phyloP scores from a whole-genome alignment of 805 yeast genomes.

The Wickerhamia fluorescens region DNA sequence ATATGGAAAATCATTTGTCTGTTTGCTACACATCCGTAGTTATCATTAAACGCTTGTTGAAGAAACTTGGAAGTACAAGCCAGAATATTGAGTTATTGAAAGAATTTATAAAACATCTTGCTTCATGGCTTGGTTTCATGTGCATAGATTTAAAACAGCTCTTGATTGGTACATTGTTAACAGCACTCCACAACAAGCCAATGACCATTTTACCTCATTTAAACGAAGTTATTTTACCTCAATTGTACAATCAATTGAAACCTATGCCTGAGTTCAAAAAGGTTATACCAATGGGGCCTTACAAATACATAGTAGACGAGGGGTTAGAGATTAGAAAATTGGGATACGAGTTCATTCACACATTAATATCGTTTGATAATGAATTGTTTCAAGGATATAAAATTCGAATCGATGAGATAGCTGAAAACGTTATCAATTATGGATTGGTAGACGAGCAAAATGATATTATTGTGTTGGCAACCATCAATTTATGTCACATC shows the following conservation, averaged over 20 bases:
- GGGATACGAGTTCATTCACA: constrained; percentile 61
- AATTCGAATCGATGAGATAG: constrained; percentile 26
- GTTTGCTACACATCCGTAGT: constrained; percentile 25
- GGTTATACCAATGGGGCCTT: constrained; percentile 77
- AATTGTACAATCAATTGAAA: constrained; percentile 46
- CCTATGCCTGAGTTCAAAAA: constrained; percentile 53
- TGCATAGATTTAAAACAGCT: constrained; percentile 52
- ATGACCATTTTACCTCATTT: constrained; percentile 39
- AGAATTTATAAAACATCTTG: constrained; percentile 10
- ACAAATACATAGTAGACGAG: constrained; percentile 73
- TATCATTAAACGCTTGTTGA: constrained; percentile 25
- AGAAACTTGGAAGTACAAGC: constrained; percentile 8
- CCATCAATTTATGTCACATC: constrained; percentile 32
- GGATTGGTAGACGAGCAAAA: constrained; percentile 59
- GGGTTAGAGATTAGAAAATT: constrained; percentile 69
- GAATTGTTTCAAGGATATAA: constrained; percentile 11
- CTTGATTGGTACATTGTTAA: constrained; percentile 51
- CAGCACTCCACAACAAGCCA: constrained; percentile 54
- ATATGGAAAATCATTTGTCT: constrained; percentile 3
- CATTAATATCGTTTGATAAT: constrained; percentile 28
- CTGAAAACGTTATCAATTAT: constrained; percentile 34
- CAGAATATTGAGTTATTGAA: constrained; percentile 8
- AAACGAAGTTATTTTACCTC: constrained; percentile 38
- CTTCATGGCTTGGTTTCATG: constrained; percentile 17
- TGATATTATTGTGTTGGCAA: constrained; percentile 48